Conservation (phyloP, 345 rosid genomes). For the Limnanthes douglasii region DNA sequence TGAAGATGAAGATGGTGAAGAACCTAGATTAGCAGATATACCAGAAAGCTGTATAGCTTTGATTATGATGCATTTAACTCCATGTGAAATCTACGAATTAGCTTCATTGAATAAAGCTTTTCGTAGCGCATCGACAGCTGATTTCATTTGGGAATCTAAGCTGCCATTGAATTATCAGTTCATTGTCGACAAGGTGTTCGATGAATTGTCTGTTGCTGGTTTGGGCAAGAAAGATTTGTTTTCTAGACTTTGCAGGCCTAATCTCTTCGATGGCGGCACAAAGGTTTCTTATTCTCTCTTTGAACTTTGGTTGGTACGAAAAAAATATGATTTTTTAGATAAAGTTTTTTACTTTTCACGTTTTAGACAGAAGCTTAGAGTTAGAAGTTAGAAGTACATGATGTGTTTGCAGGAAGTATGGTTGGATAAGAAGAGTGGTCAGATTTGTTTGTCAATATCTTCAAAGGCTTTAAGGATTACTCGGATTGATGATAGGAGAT, state of each 20-base stretch:
- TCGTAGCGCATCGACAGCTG: constrained; percentile 90
- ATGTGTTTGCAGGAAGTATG: constrained; percentile 49
- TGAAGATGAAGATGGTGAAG: too few relatives aligned
- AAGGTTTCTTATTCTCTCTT: constrained; percentile 31
- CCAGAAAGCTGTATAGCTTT: constrained; percentile 80
- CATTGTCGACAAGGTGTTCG: constrained; percentile 29
- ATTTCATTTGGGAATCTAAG: constrained; percentile 89
- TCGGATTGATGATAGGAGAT: constrained; percentile 64
- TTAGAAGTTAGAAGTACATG: too few relatives aligned
- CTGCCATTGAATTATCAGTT: constrained; percentile 49
- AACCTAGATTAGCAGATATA: constrained; percentile 46
- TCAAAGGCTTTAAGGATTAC: constrained; percentile 47
- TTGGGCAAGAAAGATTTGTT: constrained; percentile 55
- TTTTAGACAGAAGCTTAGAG: too few relatives aligned
- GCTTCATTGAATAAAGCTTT: constrained; percentile 62
- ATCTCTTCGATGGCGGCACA: constrained; percentile 46
- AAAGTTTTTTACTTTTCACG: too few relatives aligned
- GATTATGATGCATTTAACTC: constrained; percentile 49
- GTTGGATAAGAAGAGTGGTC: constrained; percentile 44
- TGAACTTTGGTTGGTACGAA: too few relatives aligned
- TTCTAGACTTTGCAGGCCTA: constrained; percentile 35
- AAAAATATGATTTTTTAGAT: too few relatives aligned
- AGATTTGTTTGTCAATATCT: constrained; percentile 45
- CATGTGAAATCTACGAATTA: constrained; percentile 66
- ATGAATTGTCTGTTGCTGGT: too few relatives aligned